Conservation (phyloP, 2,329 filamentous ascomycete species). For the Apiospora saccharicola region DNA sequence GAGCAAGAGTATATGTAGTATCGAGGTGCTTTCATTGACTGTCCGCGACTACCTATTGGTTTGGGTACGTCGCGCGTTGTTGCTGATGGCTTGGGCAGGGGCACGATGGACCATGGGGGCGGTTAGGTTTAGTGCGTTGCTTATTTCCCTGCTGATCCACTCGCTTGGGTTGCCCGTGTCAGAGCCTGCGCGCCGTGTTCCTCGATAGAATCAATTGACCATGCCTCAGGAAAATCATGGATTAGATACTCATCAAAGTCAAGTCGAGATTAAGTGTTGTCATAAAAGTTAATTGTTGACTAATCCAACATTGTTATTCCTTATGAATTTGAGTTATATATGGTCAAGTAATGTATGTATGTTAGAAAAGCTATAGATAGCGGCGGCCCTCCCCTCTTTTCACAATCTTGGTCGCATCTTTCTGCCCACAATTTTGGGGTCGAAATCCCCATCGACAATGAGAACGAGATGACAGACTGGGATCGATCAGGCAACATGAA, state of each 20-base stretch:
- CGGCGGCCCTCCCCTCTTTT: background rate
- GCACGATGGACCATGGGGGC: background rate
- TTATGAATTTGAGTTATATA: background rate
- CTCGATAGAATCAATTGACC: background rate
- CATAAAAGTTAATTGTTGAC: background rate
- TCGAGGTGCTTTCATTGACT: background rate
- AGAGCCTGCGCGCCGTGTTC: background rate
- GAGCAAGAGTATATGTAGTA: background rate
- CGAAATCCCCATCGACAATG: background rate
- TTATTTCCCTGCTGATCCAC: background rate
- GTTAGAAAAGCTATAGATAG: background rate
- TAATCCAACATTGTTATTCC: background rate
- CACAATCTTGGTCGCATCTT: conserved; percentile 1
- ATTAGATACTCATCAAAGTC: background rate
- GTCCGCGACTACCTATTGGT: background rate
- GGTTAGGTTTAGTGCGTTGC: background rate
- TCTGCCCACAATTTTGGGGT: conserved; percentile 1
- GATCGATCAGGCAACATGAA: background rate
- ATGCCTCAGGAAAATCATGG: background rate
- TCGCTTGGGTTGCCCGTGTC: background rate
- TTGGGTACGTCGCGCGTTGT: background rate
- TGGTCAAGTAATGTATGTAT: background rate
- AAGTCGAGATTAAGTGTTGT: background rate
- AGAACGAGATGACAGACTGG: background rate
- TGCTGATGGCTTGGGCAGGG: background rate